Evolutionary conservation across 169 alveolate species (phyloP), one percentile per base, ranked within the genome.

Genomic region (Cryptosporidium sp.): DNA sequence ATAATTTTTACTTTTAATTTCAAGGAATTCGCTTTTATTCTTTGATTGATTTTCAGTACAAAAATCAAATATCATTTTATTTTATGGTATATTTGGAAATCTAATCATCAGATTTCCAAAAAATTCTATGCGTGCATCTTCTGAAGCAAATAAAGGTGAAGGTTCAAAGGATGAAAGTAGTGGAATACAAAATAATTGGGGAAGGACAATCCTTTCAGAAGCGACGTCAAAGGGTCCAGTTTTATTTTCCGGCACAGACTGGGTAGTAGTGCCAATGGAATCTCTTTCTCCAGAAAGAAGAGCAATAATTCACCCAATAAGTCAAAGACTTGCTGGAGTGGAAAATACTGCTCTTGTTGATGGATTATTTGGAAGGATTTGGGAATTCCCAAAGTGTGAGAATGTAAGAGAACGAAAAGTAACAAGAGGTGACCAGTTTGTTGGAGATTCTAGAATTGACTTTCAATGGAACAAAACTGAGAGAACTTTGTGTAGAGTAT

Each of bases 341-440:
- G 92, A 92, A 69, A 92, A 92, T 0, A 92, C 85, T 5, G 67
- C 92, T 18, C 69, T 92, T 10, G 94, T 92, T 41, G 94, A 92
- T 71, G 94, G 92, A 7, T 68, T 92, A 26, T 92, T 92, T 89
- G 94, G 92, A 58, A 92, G 91, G 55, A 86, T 92, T 67, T 92
- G 94, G 94, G 94, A 92, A 37, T 92, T 92, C 59, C 94, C 94
- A 3, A 70, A 67, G 31, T 91, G 93, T n/a, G 94, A 92, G 14
- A 86, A 91, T 41, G 92, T 92, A 1, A 80, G 92, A 55, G 93
- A 91, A 31, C 31, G 94, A 35, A 92, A 92, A n/a, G 94, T 92
- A 18, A 92, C 94, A 0, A 71, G 94, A 62, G 94, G 94, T 10
- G 94, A 92, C 23, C 94, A 92, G 55, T 92, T 92, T 71, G 92